phyloP scores from a whole-genome alignment of 1,284 basidiomycete species.

The Afroboletus lepidellus region DNA sequence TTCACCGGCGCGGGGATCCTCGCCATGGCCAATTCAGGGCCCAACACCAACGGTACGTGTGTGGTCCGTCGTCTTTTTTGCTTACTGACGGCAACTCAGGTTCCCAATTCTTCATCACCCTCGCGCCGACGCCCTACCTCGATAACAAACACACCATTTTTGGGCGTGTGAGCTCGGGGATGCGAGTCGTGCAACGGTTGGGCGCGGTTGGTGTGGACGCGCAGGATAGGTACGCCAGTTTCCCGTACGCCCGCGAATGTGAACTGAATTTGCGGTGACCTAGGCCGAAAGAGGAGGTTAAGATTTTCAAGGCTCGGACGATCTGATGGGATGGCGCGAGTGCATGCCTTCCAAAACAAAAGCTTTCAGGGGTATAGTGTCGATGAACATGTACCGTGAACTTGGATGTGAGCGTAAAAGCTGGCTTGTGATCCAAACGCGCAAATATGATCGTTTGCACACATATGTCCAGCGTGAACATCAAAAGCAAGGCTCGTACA shows the following conservation, averaged over 20 bases:
- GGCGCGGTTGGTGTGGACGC: slow-evolving; percentile 78
- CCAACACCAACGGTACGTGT: slow-evolving; percentile 83
- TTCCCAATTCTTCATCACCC: slow-evolving; percentile 92
- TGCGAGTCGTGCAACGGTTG: slow-evolving; percentile 81
- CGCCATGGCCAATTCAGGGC: slow-evolving; percentile 95
- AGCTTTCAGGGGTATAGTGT: too few species aligned
- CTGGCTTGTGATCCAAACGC: too few species aligned
- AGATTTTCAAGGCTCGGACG: slow-evolving; percentile 71
- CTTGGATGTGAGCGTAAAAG: too few species aligned
- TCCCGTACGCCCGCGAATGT: not conserved
- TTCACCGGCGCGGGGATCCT: slow-evolving; percentile 96
- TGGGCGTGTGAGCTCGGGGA: slow-evolving; percentile 82
- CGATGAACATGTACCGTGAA: too few species aligned
- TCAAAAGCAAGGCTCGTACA: not conserved
- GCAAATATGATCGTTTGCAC: too few species aligned
- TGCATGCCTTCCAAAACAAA: too few species aligned
- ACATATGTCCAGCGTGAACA: too few species aligned
- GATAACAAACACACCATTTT: slow-evolving; percentile 96
- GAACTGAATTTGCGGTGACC: not conserved
- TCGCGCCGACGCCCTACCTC: slow-evolving; percentile 87
- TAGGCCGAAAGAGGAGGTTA: slow-evolving; percentile 78
- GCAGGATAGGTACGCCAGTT: slow-evolving; percentile 60
- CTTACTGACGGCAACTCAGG: slow-evolving; percentile 38
- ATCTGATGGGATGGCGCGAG: slow-evolving; percentile 11
- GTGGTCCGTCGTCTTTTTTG: not conserved